Evolutionary conservation across 1,139 yeast species (phyloP).

Genomic region (Candida frijolesensis): DNA sequence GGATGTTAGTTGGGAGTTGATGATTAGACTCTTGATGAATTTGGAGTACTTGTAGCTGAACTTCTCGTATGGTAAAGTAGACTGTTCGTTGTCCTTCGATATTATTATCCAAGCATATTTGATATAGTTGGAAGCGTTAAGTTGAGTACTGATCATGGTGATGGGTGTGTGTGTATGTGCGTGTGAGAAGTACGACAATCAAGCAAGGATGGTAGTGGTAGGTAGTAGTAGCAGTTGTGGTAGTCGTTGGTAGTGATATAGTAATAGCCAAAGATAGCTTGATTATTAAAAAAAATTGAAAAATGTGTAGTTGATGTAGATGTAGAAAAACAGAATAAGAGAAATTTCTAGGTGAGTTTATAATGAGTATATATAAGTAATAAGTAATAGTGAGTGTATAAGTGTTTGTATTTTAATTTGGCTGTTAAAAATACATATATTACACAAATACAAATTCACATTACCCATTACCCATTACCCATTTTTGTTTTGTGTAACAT

Average conservation of each 20-base stretch:
- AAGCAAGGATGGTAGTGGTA: too few species aligned
- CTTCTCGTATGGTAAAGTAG: conserved; percentile 12
- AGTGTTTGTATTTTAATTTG: not conserved
- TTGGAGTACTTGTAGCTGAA: conserved; percentile 23
- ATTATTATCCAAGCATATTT: conserved; percentile 18
- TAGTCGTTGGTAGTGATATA: too few species aligned
- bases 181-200: not conserved
- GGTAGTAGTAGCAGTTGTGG: too few species aligned
- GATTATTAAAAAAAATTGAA: too few species aligned
- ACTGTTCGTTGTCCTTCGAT: conserved; percentile 7
- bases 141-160: conserved; percentile 9
- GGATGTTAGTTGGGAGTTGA: conserved; percentile 31
- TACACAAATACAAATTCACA: not conserved
- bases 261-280: too few species aligned
- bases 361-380: too few species aligned
- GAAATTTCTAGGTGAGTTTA: too few species aligned
- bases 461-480: too few species aligned
- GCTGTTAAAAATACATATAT: conserved; percentile 1
- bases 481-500: not conserved
- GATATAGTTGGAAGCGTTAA: conserved; percentile 15
- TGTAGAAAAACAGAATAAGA: not conserved
- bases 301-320: too few species aligned
- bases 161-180: not conserved
- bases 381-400: not conserved
- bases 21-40: conserved; percentile 23